Evolutionary conservation across 305 asterid genomes (phyloP).

Genomic region (Fraxinus latifolia): DNA sequence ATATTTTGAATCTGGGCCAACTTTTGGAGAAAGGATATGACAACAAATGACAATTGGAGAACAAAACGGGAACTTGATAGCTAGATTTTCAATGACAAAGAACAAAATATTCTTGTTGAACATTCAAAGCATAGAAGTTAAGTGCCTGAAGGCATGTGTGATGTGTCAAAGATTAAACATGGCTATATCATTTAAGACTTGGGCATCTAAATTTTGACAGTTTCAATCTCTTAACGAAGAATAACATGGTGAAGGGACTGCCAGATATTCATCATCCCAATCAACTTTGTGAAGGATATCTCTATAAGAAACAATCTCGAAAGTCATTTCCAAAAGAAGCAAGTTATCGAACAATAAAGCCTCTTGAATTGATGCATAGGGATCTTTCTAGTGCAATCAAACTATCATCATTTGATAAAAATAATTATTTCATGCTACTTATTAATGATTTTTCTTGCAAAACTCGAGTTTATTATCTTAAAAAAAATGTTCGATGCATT

Average conservation of each 20-base stretch:
- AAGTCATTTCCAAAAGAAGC: not conserved
- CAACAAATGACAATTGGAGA: too few relatives aligned
- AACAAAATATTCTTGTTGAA: not conserved
- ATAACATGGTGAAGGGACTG: not conserved
- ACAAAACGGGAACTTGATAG: not conserved
- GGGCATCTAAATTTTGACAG: not conserved
- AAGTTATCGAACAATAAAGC: not conserved
- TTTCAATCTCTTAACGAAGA: not conserved
- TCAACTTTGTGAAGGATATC: not conserved
- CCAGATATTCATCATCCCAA: not conserved
- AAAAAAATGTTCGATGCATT: not conserved
- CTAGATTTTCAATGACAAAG: not conserved
- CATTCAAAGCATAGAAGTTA: not conserved
- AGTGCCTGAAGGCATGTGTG: not conserved
- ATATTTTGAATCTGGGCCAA: not conserved
- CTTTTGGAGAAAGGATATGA: not conserved
- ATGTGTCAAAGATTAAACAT: not conserved
- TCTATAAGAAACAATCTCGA: not conserved
- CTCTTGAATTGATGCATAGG: not conserved
- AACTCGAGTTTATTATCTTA: not conserved
- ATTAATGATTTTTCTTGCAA: too few relatives aligned
- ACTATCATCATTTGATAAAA: not conserved
- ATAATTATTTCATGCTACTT: not conserved
- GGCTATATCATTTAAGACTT: not conserved
- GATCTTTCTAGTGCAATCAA: not conserved